Evolutionary conservation across 768 basidiomycete species (phyloP), one percentile per base, ranked within the genome.

Genomic region (Cubamyces lactineus): DNA sequence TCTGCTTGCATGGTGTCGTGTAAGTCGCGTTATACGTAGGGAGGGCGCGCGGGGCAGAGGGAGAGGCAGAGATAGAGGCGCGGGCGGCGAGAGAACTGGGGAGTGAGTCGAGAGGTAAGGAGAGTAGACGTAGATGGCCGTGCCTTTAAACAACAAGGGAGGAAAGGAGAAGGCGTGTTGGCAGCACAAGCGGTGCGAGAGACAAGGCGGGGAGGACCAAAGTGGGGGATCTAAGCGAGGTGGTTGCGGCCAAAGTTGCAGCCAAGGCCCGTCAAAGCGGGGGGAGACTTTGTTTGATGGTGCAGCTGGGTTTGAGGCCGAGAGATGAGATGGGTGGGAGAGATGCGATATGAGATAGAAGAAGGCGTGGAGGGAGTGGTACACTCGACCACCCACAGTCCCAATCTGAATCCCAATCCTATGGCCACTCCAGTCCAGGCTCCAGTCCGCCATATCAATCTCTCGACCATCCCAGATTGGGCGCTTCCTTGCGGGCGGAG

Each of bases 1-100:
- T 61, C 60, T 34, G 64, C 50, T 53, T 57, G 56, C 60, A 61
- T 61, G 51, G 4, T 54, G 54, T 17, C 13, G 51, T 30, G 28
- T 40, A 17, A 12, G 45, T 3, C 17, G 34, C n/a, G 11, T 21
- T 9, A 38, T 23, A 43, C 26, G 49, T 12, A 15, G n/a, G 2
- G 26, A 28, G 38, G 28, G 57, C 26, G 26, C 28, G 19, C 51
- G 24, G 16, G 21, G 19, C 9, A 17, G 13, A 47, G 12, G 34
- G 8, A 40, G 46, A 39, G 28, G 28, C 28, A 28, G 28, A 28
- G 28, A n/a, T n/a, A 28, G 46, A 24, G 34, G 21, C 56, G 38
- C 12, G 24, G 17, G 15, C 23, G 34, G 48, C 9, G 34, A 30
- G 13, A 57, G 46, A 26, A 24, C 23, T 48, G 38, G 30, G 13